Base-by-base conservation (phyloP, 192 early-diverging fungal genomes). In the Diversispora eburnea region DNA sequence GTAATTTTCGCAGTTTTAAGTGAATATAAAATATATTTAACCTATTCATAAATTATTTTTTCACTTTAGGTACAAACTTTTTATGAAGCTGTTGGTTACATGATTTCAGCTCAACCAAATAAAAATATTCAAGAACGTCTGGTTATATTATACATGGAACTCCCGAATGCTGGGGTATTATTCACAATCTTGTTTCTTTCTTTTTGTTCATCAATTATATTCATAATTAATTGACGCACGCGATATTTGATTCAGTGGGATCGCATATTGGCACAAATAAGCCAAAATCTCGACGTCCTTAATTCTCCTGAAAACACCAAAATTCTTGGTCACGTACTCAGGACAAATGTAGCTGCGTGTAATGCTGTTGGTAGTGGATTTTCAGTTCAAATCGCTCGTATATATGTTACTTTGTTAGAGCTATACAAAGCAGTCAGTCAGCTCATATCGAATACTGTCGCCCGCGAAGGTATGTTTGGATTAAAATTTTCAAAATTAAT, bases 21-120 rank as follows among this genome's bases (percentile, higher is more conserved):
- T 9, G 12, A 67, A 22, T 6, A 25, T 49, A n/a, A 64, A 42
- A 45, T 67, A 67, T 67, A 12, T 43, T 43, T 9, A 54, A 39
- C 17, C n/a, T 13, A n/a, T 25, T 15, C 22, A 20, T 22, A 66
- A 66, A 45, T 49, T 41, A 9, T 4, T 54, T 55, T 43, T 20
- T 46, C 10, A 63, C 3, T 22, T 55, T 78, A 90, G 87, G 88
- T 97, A 58, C 95, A 98, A 81, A 97, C 95, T 9, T 99, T 99
- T 86, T 98, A 97, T 80, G 95, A 98, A 80, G 96, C 97, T 45
- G 92, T 98, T 63, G 98, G 98, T 15, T 92, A 95, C 79, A 97
- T 99, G 90, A 95, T 99, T 74, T 91, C 95, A 45, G 94, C 96
- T 7, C 96, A 98, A 73, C 83, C 90, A 45, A 92, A 92, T 78